Conservation (phyloP, 495 filamentous ascomycete species). For the Neurospora sp. region DNA sequence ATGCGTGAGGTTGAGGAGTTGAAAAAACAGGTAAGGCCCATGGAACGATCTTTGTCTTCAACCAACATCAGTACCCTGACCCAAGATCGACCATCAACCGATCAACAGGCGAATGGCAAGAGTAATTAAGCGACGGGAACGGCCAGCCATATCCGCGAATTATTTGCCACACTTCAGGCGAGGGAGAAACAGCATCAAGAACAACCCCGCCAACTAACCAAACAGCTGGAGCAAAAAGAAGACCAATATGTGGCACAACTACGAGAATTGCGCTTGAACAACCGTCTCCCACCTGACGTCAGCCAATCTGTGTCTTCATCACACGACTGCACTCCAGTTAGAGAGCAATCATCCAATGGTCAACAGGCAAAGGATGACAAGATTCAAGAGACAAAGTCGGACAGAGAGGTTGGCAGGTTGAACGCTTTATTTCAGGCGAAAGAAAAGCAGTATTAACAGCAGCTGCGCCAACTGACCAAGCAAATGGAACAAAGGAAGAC, state of each 20-base stretch:
- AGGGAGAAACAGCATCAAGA: not conserved
- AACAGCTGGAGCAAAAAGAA: not conserved
- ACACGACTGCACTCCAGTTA: not conserved
- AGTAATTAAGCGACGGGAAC: not conserved
- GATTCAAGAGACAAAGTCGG: not conserved
- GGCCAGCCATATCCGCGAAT: not conserved
- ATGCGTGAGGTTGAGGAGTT: not conserved
- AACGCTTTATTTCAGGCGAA: not conserved
- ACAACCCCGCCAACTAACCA: not conserved
- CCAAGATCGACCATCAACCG: not conserved
- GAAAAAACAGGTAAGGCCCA: not conserved
- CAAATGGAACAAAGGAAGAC: not conserved
- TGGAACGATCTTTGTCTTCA: no score
- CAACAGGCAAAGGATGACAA: not conserved
- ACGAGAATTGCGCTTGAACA: not conserved
- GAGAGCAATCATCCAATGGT: not conserved
- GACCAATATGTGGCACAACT: not conserved
- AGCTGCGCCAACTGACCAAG: not conserved
- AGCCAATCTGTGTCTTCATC: not conserved
- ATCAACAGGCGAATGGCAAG: not conserved
- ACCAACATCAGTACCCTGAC: not conserved
- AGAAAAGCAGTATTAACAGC: not conserved
- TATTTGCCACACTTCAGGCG: not conserved
- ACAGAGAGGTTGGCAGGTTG: not conserved
- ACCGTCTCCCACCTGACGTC: not conserved